These are phyloP conservation scores for Trichosporon sp. DNA, from an alignment of 1,284 basidiomycete genomes.

Conservation along the genomic window DNA sequence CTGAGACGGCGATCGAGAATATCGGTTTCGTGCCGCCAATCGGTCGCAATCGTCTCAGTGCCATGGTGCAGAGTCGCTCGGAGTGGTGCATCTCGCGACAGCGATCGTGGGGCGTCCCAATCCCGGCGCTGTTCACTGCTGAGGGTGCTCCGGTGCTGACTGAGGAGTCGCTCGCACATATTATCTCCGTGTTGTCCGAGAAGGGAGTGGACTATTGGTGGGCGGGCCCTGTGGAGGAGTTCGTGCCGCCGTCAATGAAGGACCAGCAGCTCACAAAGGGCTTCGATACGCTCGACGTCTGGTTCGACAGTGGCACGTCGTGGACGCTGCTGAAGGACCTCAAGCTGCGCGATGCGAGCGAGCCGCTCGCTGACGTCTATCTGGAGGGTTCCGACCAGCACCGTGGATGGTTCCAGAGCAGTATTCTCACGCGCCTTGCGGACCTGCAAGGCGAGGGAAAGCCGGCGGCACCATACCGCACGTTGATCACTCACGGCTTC, in stretches of 20 bases:
- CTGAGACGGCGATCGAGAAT: conserved; percentile 69
- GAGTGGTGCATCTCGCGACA: conserved; percentile 99
- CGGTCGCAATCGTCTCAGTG: conserved; percentile 82
- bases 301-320: conserved; percentile 97
- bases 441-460: conserved; percentile 26
- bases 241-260: conserved; percentile 67
- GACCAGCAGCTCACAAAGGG: conserved; percentile 69
- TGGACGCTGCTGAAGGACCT: conserved; percentile 74
- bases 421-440: conserved; percentile 76
- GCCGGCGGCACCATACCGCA: conserved; percentile 67
- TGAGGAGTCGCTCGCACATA: conserved; percentile 70
- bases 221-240: conserved; percentile 80
- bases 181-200: conserved; percentile 70
- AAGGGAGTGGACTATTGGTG: conserved; percentile 89
- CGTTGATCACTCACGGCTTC: conserved; percentile 94
- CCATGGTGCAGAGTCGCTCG: conserved; percentile 82
- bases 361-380: conserved; percentile 78
- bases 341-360: conserved; percentile 37
- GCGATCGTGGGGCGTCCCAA: conserved; percentile 96
- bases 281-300: conserved; percentile 96
- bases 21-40: conserved; percentile 76
- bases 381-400: conserved; percentile 98
- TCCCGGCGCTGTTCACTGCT: conserved; percentile 80
- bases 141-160: conserved; percentile 72
- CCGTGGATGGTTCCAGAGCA: conserved; percentile 98